Percentiles rank a stretch among this genome's conserved stretches.
Evolutionary conservation across 331 rosid species (phyloP).

Genomic region (Spiraea crenata): DNA sequence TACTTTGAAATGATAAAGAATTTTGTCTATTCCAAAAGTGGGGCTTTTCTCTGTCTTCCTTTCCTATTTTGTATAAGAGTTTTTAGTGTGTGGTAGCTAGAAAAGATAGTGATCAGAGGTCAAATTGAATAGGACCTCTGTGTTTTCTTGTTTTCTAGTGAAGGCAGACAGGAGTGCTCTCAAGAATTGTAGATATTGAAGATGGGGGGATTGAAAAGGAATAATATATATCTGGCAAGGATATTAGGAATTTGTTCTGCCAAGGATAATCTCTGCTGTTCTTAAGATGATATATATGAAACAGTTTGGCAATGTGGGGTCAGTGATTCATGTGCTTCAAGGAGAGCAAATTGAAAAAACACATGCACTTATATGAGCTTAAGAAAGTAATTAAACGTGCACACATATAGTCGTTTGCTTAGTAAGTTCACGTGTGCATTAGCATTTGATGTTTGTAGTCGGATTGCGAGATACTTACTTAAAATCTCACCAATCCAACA

Average conservation of each 20-base stretch:
- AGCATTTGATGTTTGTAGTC: no score
- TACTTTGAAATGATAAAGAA: neutral
- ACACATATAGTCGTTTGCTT: no score
- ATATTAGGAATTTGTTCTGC: neutral
- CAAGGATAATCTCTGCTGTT: neutral
- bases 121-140: constrained; percentile 9
- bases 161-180: neutral
- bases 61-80: constrained; percentile 21
- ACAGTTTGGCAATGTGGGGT: neutral
- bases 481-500: no score
- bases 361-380: neutral
- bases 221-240: neutral
- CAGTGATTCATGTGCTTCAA: neutral
- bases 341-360: neutral
- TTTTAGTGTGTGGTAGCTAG: constrained; percentile 47
- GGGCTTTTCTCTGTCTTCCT: constrained; percentile 1
- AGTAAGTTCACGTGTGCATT: no score
- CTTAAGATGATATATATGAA: neutral
- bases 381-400: no score
- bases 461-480: no score
- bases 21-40: neutral
- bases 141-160: neutral
- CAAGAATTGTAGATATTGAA: neutral
- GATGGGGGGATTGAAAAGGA: neutral
- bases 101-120: constrained; percentile 20